These are phyloP conservation scores for Metschnikowia dekortorum DNA, from an alignment of 805 yeast genomes.

Conservation along the genomic window DNA sequence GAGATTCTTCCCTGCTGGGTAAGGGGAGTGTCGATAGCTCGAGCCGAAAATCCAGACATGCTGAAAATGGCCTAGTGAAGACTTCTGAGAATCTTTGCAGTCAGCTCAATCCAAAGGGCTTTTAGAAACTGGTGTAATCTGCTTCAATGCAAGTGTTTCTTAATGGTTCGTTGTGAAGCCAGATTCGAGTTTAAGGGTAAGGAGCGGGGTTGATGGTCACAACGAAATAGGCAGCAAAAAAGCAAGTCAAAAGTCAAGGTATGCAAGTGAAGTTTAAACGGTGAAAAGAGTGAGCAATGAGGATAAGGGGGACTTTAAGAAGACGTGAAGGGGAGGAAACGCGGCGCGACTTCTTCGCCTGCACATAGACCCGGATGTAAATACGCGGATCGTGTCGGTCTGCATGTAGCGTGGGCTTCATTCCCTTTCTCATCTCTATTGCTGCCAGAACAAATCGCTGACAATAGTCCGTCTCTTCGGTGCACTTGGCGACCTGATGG, in stretches of 20 bases:
- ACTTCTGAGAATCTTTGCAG: neutral
- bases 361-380: slow-evolving; percentile 2
- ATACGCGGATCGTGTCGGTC: slow-evolving; percentile 12
- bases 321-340: slow-evolving; percentile 9
- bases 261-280: neutral
- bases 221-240: neutral
- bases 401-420: slow-evolving; percentile 5
- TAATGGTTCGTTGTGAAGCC: neutral
- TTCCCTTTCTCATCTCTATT: neutral
- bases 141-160: neutral
- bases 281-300: slow-evolving; percentile 4
- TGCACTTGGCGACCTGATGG: neutral
- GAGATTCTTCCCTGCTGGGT: slow-evolving; percentile 24
- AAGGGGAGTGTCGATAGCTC: slow-evolving; percentile 22
- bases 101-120: neutral
- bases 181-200: neutral
- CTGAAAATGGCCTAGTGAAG: neutral
- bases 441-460: neutral
- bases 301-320: slow-evolving; percentile 9
- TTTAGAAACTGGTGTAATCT: neutral
- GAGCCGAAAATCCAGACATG: slow-evolving; percentile 4
- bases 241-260: neutral
- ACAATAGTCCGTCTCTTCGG: neutral
- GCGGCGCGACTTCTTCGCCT: slow-evolving; percentile 6
- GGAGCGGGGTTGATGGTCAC: neutral